phyloP scores from a whole-genome alignment of 116 monocot genomes.

The Phalaenopsis hybrid region DNA sequence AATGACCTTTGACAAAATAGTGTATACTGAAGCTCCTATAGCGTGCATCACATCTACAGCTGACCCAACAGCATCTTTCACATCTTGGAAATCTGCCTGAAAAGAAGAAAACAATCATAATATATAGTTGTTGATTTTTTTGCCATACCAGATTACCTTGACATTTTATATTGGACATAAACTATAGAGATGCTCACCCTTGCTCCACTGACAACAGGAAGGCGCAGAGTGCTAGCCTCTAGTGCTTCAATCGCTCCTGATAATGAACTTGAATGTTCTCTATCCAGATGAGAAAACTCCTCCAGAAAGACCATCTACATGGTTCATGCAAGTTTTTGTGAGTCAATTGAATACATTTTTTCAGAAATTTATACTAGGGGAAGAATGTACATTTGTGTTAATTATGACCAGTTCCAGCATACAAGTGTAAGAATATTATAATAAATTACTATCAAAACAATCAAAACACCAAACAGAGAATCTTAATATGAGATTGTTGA shows the following conservation, averaged over 20 bases:
- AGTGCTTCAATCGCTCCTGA: slow-evolving; percentile 35
- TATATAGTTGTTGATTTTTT: neutral
- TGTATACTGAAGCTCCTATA: slow-evolving; percentile 23
- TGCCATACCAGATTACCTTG: neutral
- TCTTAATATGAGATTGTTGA: neutral
- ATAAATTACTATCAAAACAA: too few species aligned
- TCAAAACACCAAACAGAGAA: neutral
- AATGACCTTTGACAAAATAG: slow-evolving; percentile 29
- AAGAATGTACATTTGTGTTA: neutral
- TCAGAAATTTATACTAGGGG: neutral
- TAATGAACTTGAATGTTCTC: slow-evolving; percentile 30
- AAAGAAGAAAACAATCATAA: neutral
- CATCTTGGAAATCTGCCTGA: slow-evolving; percentile 41
- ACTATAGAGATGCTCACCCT: slow-evolving; percentile 26
- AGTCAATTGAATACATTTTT: neutral
- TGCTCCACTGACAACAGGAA: slow-evolving; percentile 44
- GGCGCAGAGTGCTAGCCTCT: slow-evolving; percentile 37
- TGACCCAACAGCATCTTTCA: slow-evolving; percentile 36
- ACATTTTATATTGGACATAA: neutral
- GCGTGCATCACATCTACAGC: slow-evolving; percentile 38
- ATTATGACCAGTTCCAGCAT: neutral
- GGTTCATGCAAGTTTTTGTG: neutral
- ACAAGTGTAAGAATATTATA: neutral
- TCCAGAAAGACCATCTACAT: slow-evolving; percentile 40
- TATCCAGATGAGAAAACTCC: slow-evolving; percentile 35